Evolutionary conservation across 495 filamentous ascomycete genomes (phyloP).

Genomic region (Aspergillus hancockii): DNA sequence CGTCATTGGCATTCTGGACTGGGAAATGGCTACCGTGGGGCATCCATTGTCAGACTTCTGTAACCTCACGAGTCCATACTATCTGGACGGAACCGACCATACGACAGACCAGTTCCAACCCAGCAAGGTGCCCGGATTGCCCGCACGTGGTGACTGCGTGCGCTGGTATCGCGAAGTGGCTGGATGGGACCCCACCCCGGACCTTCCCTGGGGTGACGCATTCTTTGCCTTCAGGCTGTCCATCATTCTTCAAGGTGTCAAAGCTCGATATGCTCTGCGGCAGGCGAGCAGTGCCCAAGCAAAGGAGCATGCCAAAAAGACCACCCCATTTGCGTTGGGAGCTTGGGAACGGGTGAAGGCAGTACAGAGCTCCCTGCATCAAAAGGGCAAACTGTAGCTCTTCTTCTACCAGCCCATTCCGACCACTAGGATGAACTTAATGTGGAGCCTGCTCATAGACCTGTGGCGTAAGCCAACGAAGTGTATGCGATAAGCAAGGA

Average conservation of each 20-base stretch:
- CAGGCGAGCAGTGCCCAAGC: constrained; percentile 91
- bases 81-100: constrained; percentile 46
- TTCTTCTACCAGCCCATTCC: background rate
- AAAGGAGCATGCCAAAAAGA: constrained; percentile 63
- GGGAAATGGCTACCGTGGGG: constrained; percentile 96
- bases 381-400: constrained; percentile 52
- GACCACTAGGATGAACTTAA: constrained; percentile 8
- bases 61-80: constrained; percentile 74
- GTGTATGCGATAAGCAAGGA: constrained; percentile 28
- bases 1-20: constrained; percentile 93
- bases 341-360: constrained; percentile 69
- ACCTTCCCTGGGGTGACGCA: constrained; percentile 62
- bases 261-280: constrained; percentile 75
- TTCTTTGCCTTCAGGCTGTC: constrained; percentile 67
- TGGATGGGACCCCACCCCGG: constrained; percentile 62
- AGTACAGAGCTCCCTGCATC: constrained; percentile 36
- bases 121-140: constrained; percentile 70
- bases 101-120: constrained; percentile 56
- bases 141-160: constrained; percentile 65
- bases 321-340: constrained; percentile 65
- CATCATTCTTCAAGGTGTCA: constrained; percentile 93
- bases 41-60: constrained; percentile 88
- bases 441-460: constrained; percentile 10
- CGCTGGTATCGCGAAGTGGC: constrained; percentile 74
- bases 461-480: constrained; percentile 8